Base-by-base conservation (phyloP, 305 asterid genomes). In the Rubia peregrina region DNA sequence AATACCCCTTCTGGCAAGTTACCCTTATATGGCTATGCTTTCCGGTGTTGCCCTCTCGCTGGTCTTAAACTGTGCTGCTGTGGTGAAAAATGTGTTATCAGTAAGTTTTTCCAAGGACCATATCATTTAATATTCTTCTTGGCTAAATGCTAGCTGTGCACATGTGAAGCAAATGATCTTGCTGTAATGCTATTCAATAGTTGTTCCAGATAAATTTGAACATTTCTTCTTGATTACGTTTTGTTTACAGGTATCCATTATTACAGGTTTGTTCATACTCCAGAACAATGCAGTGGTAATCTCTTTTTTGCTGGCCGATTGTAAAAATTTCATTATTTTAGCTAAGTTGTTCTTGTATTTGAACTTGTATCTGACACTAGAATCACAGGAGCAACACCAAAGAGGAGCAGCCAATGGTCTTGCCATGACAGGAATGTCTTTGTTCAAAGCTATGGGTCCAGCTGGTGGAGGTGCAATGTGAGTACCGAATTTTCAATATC, bases 21-120 rank as follows among this genome's bases (percentile, higher is more conserved):
- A 89, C 80, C 92, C 90, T 80, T 93, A 80, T 81, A 87, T 93
- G 72, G 89, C 96, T 67, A 80, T 83, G 94, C 84, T 93, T 41
- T 84, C 96, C 38, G 98, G 98, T 62, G 51, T 85, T 69, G 67
- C 85, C 26, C 89, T 89, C 16, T 71, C 86, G 61, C 61, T 86
- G 53, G 77, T 74, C 68, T 56, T 93, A 5, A 89, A 86, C 73
- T 84, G 86, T 16, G 97, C 92, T 61, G 89, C 97, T 68, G 66
- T 83, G 83, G 40, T 85, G 70, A 88, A 87, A 81, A 90, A 86
- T 61, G 86, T 83, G 51, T 63, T 93, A 38, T 82, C 96, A 9
- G 98, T 93, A 82, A 83, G 90, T 75, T 67, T 65, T 46, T 36
- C 62, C 22, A 56, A 40, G 42, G 19, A 36, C 13, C 19, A 59